Conservation (phyloP, 75 land plant species). For the Isoetes taiwanensis region DNA sequence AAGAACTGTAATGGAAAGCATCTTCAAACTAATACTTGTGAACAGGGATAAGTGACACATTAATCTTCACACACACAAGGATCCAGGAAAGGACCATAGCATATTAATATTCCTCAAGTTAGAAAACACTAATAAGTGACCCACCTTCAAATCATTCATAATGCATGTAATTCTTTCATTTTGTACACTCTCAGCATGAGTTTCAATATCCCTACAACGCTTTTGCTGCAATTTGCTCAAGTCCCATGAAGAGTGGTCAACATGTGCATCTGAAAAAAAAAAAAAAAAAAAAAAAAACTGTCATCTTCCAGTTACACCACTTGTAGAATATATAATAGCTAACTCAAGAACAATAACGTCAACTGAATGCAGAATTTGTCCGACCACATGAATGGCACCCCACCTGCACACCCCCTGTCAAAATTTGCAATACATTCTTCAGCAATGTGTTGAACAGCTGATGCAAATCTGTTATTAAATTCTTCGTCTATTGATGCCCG, state of each 20-base stretch:
- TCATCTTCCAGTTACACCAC: not conserved
- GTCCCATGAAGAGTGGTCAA: not conserved
- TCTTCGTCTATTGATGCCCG: not conserved
- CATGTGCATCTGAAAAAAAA: not conserved
- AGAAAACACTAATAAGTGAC: no score
- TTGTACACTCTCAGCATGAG: not conserved
- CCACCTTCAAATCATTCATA: not conserved
- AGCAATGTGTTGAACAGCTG: not conserved
- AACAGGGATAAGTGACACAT: not conserved
- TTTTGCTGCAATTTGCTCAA: not conserved
- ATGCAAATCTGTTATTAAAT: no score
- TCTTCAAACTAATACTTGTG: not conserved
- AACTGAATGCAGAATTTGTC: no score
- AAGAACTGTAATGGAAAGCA: not conserved
- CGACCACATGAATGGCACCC: no score
- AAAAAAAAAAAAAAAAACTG: not conserved
- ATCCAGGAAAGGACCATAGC: no score
- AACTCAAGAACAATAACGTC: no score
- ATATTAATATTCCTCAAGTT: no score
- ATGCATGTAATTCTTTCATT: not conserved
- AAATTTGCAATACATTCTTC: not conserved
- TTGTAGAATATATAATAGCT: not conserved
- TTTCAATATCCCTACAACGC: not conserved
- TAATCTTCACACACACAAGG: no score
- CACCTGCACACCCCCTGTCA: constrained; percentile 1